These are phyloP conservation scores for Phytophthora lateralis DNA, from an alignment of 352 stramenopile genomes.

Conservation along the genomic window DNA sequence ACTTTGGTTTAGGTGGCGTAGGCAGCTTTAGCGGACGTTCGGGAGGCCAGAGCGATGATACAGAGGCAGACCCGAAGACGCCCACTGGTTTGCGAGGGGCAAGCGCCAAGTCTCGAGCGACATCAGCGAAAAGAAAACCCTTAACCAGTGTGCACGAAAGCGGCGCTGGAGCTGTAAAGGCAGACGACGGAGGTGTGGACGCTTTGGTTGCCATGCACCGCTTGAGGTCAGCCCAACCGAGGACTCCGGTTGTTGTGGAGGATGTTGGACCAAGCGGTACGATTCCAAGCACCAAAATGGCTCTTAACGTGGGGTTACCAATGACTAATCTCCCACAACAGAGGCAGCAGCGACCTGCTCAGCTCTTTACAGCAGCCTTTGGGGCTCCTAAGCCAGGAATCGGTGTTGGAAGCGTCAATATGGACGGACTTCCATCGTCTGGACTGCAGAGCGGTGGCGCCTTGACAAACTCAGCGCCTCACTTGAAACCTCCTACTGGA, in stretches of 20 bases:
- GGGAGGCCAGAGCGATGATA: slow-evolving; percentile 1
- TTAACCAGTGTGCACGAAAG: slow-evolving; percentile 16
- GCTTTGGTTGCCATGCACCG: slow-evolving; percentile 26
- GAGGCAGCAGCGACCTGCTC: slow-evolving; percentile 7
- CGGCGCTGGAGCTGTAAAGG: not conserved
- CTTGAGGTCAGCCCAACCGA: slow-evolving; percentile 14
- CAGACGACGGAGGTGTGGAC: slow-evolving; percentile 14
- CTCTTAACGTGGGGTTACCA: slow-evolving; percentile 7
- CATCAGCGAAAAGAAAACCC: slow-evolving; percentile 16
- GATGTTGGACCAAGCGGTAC: not conserved
- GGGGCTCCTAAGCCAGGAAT: not conserved
- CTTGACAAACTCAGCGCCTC: slow-evolving; percentile 15
- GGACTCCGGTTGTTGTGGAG: slow-evolving; percentile 20
- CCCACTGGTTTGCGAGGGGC: slow-evolving; percentile 13
- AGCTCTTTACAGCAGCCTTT: slow-evolving; percentile 11
- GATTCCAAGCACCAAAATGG: not conserved
- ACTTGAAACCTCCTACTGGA: slow-evolving; percentile 1
- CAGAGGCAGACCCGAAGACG: slow-evolving; percentile 5
- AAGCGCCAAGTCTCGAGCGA: slow-evolving; percentile 29
- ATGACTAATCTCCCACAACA: not conserved
- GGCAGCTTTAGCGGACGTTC: slow-evolving; percentile 12
- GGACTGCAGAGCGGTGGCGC: not conserved
- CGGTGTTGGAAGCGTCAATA: slow-evolving; percentile 3
- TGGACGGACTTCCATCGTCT: slow-evolving; percentile 9
- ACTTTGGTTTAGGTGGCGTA: slow-evolving; percentile 26